A percentile compares a stretch with the other conserved stretches of the same genome.
Evolutionary conservation across 2,329 filamentous ascomycete species (phyloP).

Genomic region (Trichoderma koningiopsis): DNA sequence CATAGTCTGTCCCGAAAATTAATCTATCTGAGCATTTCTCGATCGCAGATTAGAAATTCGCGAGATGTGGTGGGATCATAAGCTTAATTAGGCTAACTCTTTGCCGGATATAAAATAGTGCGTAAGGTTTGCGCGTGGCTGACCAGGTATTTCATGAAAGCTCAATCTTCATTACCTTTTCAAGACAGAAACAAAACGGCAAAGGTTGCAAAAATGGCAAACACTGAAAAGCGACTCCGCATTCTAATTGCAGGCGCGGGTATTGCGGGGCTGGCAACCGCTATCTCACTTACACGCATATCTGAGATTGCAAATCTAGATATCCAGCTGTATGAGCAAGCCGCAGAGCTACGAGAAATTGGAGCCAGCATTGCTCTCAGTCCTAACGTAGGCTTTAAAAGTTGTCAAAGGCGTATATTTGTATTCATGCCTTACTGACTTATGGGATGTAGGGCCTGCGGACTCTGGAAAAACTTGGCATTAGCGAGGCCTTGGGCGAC

Average conservation of each 20-base stretch:
- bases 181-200: neutral
- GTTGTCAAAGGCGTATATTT: constrained; percentile 25
- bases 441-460: constrained; percentile 42
- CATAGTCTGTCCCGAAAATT: neutral
- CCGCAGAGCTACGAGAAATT: constrained; percentile 48
- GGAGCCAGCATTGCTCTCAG: constrained; percentile 52
- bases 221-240: constrained; percentile 15
- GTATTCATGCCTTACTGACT: neutral
- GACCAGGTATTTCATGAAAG: neutral
- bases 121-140: neutral
- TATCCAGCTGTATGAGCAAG: constrained; percentile 53
- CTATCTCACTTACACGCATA: constrained; percentile 46
- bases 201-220: neutral
- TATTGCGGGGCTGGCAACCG: constrained; percentile 45
- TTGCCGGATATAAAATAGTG: neutral
- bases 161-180: neutral
- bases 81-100: neutral
- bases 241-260: constrained; percentile 31
- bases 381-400: constrained; percentile 41
- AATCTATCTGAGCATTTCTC: neutral
- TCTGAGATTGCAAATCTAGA: constrained; percentile 39
- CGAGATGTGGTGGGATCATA: neutral
- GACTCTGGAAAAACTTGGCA: constrained; percentile 53
- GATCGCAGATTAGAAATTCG: neutral
- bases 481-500: constrained; percentile 46